Percentiles rank a stretch among this genome's conserved stretches.
Evolutionary conservation across 768 basidiomycete genomes (phyloP).

Genomic region (Xerocomellus dryophilus): DNA sequence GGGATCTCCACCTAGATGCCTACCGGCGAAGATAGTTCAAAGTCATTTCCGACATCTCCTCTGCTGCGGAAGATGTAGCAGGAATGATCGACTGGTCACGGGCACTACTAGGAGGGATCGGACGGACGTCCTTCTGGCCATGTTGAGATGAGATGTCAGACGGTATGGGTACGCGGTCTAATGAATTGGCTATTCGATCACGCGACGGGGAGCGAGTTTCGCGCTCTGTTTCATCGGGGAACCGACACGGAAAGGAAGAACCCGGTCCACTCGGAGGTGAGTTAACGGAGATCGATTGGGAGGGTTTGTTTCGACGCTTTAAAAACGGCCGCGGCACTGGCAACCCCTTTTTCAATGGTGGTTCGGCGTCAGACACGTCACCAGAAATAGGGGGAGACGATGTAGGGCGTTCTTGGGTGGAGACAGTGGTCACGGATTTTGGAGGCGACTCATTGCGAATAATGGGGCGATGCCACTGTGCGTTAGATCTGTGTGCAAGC

Average conservation of each 20-base stretch:
- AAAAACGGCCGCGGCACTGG: slow-evolving; percentile 16
- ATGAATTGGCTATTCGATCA: background rate
- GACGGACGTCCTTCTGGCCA: background rate
- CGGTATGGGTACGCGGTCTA: background rate
- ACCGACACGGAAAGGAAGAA: background rate
- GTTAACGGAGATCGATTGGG: background rate
- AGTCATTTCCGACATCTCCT: slow-evolving; percentile 31
- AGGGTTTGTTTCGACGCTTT: slow-evolving; percentile 7
- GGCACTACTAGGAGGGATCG: background rate
- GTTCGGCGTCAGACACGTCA: background rate
- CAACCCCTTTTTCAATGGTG: slow-evolving; percentile 11
- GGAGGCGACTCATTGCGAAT: background rate
- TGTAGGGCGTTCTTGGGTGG: background rate
- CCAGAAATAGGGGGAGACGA: background rate
- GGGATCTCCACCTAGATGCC: slow-evolving; percentile 2
- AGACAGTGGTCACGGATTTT: background rate
- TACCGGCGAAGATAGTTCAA: slow-evolving; percentile 30
- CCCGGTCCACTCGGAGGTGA: background rate
- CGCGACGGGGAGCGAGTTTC: background rate
- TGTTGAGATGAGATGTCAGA: background rate
- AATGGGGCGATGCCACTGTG: slow-evolving; percentile 6
- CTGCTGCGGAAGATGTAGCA: slow-evolving; percentile 6
- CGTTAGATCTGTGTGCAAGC: slow-evolving; percentile 27
- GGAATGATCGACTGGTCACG: background rate
- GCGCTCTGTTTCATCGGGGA: slow-evolving; percentile 1